Evolutionary conservation across 2,329 filamentous ascomycete genomes (phyloP), one percentile per base, ranked within the genome.

Genomic region (Arthrinium puccinioides): DNA sequence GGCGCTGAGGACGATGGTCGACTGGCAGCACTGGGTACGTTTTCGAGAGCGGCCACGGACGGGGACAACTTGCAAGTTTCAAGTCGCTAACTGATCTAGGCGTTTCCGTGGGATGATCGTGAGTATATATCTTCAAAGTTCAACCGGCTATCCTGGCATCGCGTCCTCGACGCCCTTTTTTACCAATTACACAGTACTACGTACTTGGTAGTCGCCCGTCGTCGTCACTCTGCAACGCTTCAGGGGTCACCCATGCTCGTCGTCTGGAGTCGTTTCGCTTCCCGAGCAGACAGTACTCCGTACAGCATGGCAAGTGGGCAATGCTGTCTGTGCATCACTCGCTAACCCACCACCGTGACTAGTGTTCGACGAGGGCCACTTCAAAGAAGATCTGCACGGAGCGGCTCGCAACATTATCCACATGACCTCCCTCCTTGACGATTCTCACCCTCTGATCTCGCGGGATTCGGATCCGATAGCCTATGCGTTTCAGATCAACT

Each of bases 331-430:
- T n/a, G n/a, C n/a, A n/a, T n/a, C n/a, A n/a, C n/a, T n/a, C n/a
- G n/a, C n/a, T n/a, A n/a, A n/a, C n/a, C n/a, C n/a, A n/a, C n/a
- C n/a, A n/a, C n/a, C n/a, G n/a, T n/a, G 6, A 6, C 13, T 11
- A 60, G 47, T 44, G 24, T 56, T 56, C 21, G 55, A 58, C 32
- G 55, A 56, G 32, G 56, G 56, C 2, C 40, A 43, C n/a, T 41
- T 57, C 15, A 51, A 44, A 25, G 39, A 47, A 14, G 46, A 57
- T 29, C 42, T 42, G 3, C 32, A 38, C 5, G 39, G 39, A 11
- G 52, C 56, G 2, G 43, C 50, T 9, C 33, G 42, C 6, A 46
- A 50, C 31, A 49, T 53, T 18, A 36, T 48, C 11, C 32, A 42
- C 18, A 50, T 45, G 11, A 32, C 48, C 9, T 41, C 47, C 2